Evolutionary conservation across 2,329 filamentous ascomycete genomes (phyloP).

Genomic region (Pseudofabraea citricarpa): DNA sequence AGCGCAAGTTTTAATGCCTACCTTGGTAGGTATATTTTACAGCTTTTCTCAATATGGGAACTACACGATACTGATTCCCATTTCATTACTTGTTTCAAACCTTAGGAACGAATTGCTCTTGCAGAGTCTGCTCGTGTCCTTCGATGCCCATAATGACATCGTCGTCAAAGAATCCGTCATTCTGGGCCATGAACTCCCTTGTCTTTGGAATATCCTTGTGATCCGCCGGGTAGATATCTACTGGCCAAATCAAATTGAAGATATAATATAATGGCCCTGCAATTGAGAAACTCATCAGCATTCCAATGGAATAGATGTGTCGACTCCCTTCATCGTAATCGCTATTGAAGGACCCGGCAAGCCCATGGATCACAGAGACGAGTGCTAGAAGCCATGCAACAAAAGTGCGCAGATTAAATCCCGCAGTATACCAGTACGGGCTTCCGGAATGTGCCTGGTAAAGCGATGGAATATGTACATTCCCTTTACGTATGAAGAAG

Average conservation of each 20-base stretch:
- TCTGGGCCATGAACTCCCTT: conserved; percentile 1
- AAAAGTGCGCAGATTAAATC: conserved; percentile 3
- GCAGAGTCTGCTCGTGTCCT: neutral
- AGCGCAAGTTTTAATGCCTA: too few species aligned
- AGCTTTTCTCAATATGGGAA: too few species aligned
- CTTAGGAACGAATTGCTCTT: neutral
- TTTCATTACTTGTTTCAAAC: conserved; percentile 4
- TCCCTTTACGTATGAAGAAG: conserved; percentile 5
- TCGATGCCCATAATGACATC: conserved; percentile 1
- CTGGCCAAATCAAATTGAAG: conserved; percentile 1
- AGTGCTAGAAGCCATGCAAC: conserved; percentile 1
- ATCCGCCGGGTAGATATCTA: conserved; percentile 1
- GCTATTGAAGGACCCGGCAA: conserved; percentile 1
- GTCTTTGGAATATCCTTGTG: conserved; percentile 1
- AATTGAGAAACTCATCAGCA: conserved; percentile 2
- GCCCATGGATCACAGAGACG: conserved; percentile 2
- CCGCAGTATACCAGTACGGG: conserved; percentile 3
- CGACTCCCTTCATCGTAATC: neutral
- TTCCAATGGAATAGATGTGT: conserved; percentile 3
- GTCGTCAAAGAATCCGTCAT: conserved; percentile 2
- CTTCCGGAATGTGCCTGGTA: neutral
- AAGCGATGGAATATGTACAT: conserved; percentile 3
- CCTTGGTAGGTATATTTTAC: too few species aligned
- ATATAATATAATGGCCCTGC: conserved; percentile 3
- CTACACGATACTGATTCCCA: too few species aligned